phyloP scores from a whole-genome alignment of 2,329 filamentous ascomycete species.

The Microcyclosporella mali region DNA sequence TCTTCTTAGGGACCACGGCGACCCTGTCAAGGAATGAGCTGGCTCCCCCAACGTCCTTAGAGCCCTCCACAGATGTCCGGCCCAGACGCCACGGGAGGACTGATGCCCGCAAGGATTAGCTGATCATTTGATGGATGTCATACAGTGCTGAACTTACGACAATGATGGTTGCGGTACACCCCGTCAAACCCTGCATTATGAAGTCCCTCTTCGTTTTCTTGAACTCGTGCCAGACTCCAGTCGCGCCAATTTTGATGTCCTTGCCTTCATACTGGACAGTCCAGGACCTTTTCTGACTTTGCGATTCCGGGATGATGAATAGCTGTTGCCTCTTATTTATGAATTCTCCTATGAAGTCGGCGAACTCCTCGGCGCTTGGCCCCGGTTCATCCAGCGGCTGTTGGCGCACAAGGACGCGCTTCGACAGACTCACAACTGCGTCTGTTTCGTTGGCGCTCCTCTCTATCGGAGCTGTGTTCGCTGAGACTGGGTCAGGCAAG shows the following conservation, averaged over 20 bases:
- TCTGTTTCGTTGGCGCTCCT: too few relatives aligned
- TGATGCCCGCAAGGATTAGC: too few relatives aligned
- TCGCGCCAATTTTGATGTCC: background rate
- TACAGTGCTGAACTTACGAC: background rate
- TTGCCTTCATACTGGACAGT: background rate
- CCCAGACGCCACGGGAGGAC: background rate
- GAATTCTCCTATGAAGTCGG: background rate
- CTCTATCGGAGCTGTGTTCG: too few relatives aligned
- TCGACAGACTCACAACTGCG: too few relatives aligned
- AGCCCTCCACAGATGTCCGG: background rate
- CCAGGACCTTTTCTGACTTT: background rate
- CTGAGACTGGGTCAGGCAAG: too few relatives aligned
- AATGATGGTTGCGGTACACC: background rate
- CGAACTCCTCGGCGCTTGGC: background rate
- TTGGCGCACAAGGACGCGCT: too few relatives aligned
- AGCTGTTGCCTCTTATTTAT: background rate
- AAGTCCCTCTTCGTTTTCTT: background rate
- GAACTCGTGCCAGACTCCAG: background rate
- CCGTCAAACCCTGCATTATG: background rate
- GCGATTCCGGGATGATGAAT: background rate
- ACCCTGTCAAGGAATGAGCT: background rate
- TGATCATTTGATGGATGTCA: too few relatives aligned
- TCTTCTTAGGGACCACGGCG: background rate
- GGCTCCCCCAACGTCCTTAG: background rate
- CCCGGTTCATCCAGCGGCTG: background rate